Evolutionary conservation across 129 eudicot species (phyloP).

Genomic region (Artemisia tridentata): DNA sequence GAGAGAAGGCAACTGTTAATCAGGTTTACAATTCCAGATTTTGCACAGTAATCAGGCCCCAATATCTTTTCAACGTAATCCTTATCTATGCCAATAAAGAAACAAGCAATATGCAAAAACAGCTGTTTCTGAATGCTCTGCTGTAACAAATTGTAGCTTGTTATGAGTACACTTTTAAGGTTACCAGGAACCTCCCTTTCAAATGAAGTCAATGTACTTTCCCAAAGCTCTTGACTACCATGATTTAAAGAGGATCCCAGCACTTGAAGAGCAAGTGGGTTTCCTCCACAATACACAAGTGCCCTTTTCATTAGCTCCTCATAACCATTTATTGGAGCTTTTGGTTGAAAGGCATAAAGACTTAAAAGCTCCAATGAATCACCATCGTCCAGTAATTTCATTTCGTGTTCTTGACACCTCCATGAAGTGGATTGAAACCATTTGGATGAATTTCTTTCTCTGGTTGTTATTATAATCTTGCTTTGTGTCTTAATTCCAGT

Average conservation of each 20-base stretch:
- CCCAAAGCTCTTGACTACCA: background rate
- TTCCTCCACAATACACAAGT: slow-evolving; percentile 24
- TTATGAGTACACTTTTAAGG: background rate
- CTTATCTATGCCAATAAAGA: slow-evolving; percentile 33
- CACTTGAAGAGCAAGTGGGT: slow-evolving; percentile 30
- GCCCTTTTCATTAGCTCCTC: background rate
- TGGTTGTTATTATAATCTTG: slow-evolving; percentile 34
- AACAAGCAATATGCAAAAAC: slow-evolving; percentile 41
- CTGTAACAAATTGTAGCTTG: slow-evolving; percentile 23
- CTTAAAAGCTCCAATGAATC: slow-evolving; percentile 30
- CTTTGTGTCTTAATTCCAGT: slow-evolving; percentile 14
- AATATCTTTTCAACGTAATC: slow-evolving; percentile 5
- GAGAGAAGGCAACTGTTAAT: background rate
- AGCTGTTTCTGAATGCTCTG: slow-evolving; percentile 21
- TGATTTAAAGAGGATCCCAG: slow-evolving; percentile 17
- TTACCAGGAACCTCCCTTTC: slow-evolving; percentile 7
- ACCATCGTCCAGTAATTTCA: slow-evolving; percentile 8
- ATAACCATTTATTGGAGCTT: slow-evolving; percentile 13
- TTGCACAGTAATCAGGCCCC: slow-evolving; percentile 19
- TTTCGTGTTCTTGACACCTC: slow-evolving; percentile 3
- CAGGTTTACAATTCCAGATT: background rate
- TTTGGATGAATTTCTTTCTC: background rate
- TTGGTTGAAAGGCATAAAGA: slow-evolving; percentile 25
- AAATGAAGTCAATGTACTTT: slow-evolving; percentile 1
- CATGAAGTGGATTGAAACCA: background rate